Evolutionary conservation across 495 filamentous ascomycete genomes (phyloP), one percentile per base, ranked within the genome.

Genomic region (Penicillium chermesinum): DNA sequence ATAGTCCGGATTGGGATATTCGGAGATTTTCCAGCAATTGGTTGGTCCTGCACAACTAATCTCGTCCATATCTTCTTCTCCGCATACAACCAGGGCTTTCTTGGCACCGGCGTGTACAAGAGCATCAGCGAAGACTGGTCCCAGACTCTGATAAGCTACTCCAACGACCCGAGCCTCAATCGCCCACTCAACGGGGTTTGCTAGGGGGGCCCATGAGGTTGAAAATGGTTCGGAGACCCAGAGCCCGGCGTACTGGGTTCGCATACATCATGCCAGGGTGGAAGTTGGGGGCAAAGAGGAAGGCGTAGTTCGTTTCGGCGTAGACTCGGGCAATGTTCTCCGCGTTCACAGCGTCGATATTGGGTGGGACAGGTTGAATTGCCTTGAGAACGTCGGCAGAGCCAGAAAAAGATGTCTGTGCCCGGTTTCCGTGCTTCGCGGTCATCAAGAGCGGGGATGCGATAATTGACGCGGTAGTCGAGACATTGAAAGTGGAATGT

Each of bases 401-500:
- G 30, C 94, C 94, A 4, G 94, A 97, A 48, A 89, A 85, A 13
- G 91, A 96, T 12, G 94, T 96, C 7, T 89, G 89, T n/a, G 93
- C 89, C 44, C 83, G 82, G 72, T 97, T 97, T 48, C 94, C 94
- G 71, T 99, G 93, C 67, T 99, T 98, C 46, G 86, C 86, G 43
- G 95, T 75, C 37, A 93, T 71, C 14, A 96, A 77, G 10, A 89
- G 69, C 13, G 86, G 81, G 4, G 90, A 91, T 47, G 87, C 90
- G 37, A 99, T 75, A 58, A 99, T 95, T 4, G 90, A 95, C 3
- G 94, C 80, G 6, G 91, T 95, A 2, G 93, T 97, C 54, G 84
- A 89, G 64, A 99, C 88, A 65, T 99, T 99, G 81, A 95, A 97
- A 15, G 94, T 99, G 64, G 89, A 86, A 73, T 96, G 89, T 25